These are phyloP conservation scores for Aspergillus proliferans DNA, from an alignment of 2,329 filamentous ascomycete genomes.

Conservation along the genomic window DNA sequence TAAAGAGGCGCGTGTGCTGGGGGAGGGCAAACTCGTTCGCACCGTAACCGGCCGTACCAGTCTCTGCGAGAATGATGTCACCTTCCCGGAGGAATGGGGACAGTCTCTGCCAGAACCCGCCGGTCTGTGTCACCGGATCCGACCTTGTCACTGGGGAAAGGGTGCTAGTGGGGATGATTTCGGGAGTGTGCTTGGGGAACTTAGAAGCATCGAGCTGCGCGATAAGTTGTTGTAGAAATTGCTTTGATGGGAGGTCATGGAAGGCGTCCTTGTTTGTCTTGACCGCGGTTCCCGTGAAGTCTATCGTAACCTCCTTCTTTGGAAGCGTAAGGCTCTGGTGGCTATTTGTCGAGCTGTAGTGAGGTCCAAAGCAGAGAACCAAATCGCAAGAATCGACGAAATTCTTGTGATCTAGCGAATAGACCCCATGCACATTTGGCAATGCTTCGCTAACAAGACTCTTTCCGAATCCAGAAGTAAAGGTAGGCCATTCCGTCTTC, in stretches of 20 bases:
- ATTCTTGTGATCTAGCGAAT: conserved; percentile 18
- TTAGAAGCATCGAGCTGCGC: conserved; percentile 53
- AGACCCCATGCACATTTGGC: conserved; percentile 46
- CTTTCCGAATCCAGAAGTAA: conserved; percentile 44
- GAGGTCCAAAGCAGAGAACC: conserved; percentile 38
- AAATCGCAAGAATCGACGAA: conserved; percentile 35
- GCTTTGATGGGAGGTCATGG: conserved; percentile 68
- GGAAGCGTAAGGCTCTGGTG: conserved; percentile 76
- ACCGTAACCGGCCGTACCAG: conserved; percentile 53
- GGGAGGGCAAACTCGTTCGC: conserved; percentile 48
- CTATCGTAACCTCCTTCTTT: conserved; percentile 69
- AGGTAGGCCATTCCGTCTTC: conserved; percentile 41
- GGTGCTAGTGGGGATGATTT: conserved; percentile 37
- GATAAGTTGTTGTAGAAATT: conserved; percentile 67
- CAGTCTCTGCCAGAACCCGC: conserved; percentile 46
- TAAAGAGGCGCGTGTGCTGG: conserved; percentile 42
- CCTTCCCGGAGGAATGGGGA: conserved; percentile 44
- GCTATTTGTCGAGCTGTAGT: conserved; percentile 41
- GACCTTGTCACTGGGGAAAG: conserved; percentile 26
- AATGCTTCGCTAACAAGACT: conserved; percentile 43
- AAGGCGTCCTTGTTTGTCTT: conserved; percentile 74
- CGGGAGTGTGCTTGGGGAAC: conserved; percentile 35
- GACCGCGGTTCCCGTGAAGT: conserved; percentile 69
- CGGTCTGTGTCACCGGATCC: conserved; percentile 42
- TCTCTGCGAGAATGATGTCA: conserved; percentile 54